Conservation (phyloP, 2,329 filamentous ascomycete species). For the Ascochyta rabiei region DNA sequence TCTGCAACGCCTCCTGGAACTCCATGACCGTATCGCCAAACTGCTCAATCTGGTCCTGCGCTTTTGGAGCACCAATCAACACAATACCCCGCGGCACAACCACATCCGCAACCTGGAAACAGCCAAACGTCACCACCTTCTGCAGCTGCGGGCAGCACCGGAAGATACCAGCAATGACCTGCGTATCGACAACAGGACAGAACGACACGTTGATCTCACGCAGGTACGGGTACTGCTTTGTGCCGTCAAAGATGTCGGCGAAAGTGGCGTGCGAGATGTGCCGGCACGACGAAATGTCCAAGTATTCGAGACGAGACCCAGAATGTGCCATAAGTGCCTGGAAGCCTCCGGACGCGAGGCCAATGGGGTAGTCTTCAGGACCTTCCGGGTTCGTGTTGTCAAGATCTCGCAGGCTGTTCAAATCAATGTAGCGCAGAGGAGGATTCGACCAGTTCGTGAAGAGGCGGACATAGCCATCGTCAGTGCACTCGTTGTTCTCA, state of each 20-base stretch:
- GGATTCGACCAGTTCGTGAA: slow-evolving; percentile 80
- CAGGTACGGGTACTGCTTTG: slow-evolving; percentile 69
- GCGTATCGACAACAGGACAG: slow-evolving; percentile 70
- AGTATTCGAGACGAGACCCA: slow-evolving; percentile 64
- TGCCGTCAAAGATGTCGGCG: slow-evolving; percentile 71
- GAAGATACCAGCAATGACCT: slow-evolving; percentile 68
- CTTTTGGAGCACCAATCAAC: slow-evolving; percentile 64
- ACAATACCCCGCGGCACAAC: slow-evolving; percentile 63
- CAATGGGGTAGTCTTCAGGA: slow-evolving; percentile 64
- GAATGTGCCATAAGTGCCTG: slow-evolving; percentile 84
- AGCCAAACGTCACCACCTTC: slow-evolving; percentile 67
- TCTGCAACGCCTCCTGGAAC: slow-evolving; percentile 30
- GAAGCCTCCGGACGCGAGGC: slow-evolving; percentile 78
- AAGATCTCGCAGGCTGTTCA: slow-evolving; percentile 78
- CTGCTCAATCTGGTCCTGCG: slow-evolving; percentile 62
- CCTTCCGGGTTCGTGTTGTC: slow-evolving; percentile 73
- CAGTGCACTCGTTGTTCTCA: slow-evolving; percentile 76
- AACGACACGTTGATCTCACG: slow-evolving; percentile 79
- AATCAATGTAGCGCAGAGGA: slow-evolving; percentile 71
- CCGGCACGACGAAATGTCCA: slow-evolving; percentile 84
- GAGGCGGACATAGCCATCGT: slow-evolving; percentile 72
- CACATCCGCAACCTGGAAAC: slow-evolving; percentile 64
- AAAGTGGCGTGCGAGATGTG: slow-evolving; percentile 78
- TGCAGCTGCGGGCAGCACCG: slow-evolving; percentile 64
- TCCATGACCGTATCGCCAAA: slow-evolving; percentile 49